Percentiles rank a stretch among this genome's conserved stretches.
Conservation (phyloP, 2,329 filamentous ascomycete genomes). For the Cordyceps javanica region DNA sequence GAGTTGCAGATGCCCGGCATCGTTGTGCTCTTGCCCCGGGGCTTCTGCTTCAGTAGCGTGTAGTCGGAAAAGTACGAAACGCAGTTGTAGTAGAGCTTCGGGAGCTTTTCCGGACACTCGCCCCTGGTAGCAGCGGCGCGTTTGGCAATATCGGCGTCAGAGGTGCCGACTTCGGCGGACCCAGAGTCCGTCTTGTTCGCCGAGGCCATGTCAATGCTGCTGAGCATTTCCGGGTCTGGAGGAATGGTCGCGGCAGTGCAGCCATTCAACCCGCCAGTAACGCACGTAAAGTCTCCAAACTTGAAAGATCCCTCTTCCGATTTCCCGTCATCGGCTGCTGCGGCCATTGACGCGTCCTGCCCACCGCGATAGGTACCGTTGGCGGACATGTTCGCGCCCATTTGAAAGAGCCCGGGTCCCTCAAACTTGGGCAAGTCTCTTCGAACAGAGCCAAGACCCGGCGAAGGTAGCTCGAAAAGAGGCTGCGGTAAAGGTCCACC, state of each 20-base stretch:
- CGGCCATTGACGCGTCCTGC: not conserved
- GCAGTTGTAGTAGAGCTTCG: not conserved
- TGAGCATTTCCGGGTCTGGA: not conserved
- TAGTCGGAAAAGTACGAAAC: not conserved
- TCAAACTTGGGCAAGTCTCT: not conserved
- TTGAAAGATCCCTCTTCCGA: not conserved
- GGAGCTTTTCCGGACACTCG: not conserved
- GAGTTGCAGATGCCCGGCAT: not conserved
- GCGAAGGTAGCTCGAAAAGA: not conserved
- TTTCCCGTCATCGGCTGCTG: not conserved
- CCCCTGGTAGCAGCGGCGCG: not conserved
- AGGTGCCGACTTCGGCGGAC: not conserved
- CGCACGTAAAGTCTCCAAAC: not conserved
- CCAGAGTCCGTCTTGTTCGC: not conserved
- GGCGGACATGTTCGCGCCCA: not conserved
- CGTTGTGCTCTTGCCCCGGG: not conserved
- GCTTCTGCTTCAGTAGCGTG: not conserved
- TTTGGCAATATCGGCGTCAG: not conserved
- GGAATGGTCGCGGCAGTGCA: not conserved
- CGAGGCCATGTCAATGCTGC: not conserved
- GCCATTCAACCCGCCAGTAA: not conserved
- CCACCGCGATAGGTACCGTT: not conserved
- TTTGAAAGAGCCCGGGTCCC: not conserved
- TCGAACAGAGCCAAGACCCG: not conserved
- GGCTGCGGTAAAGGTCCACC: not conserved